A percentile compares a stretch with the other conserved stretches of the same genome.
Evolutionary conservation across 345 rosid genomes (phyloP).

Genomic region (Lepidium aucheri): DNA sequence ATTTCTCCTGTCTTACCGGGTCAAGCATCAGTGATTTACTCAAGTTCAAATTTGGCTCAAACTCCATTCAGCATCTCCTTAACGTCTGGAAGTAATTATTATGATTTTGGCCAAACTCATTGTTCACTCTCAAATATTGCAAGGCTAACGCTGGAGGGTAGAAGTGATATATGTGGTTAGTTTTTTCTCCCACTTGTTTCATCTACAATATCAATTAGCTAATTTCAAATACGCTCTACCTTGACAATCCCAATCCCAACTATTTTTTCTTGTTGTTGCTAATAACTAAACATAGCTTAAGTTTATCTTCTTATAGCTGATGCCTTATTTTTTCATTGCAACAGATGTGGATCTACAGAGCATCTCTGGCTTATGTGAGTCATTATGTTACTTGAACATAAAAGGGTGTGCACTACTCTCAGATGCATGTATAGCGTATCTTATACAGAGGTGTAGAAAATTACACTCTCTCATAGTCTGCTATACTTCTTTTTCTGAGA

Average conservation of each 20-base stretch:
- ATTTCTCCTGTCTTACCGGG: conserved; percentile 38
- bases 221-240: neutral
- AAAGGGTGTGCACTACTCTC: conserved; percentile 61
- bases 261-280: neutral
- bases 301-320: neutral
- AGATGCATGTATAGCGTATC: conserved; percentile 55
- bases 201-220: neutral
- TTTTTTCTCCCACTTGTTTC: conserved; percentile 13
- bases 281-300: neutral
- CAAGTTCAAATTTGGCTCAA: conserved; percentile 21
- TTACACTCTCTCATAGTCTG: conserved; percentile 60
- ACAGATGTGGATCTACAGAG: conserved; percentile 52
- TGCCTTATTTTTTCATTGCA: conserved; percentile 5
- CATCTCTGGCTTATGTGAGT: conserved; percentile 37
- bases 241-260: neutral
- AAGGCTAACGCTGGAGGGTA: conserved; percentile 63
- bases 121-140: conserved; percentile 35
- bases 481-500: conserved; percentile 57
- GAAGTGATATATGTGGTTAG: conserved; percentile 66
- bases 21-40: too few species aligned
- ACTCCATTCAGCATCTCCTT: conserved; percentile 17
- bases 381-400: conserved; percentile 53
- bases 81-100: conserved; percentile 8
- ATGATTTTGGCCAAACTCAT: neutral
- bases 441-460: conserved; percentile 38